These are phyloP conservation scores for Phytophthora sojae DNA, from an alignment of 352 stramenopile genomes.

Conservation along the genomic window DNA sequence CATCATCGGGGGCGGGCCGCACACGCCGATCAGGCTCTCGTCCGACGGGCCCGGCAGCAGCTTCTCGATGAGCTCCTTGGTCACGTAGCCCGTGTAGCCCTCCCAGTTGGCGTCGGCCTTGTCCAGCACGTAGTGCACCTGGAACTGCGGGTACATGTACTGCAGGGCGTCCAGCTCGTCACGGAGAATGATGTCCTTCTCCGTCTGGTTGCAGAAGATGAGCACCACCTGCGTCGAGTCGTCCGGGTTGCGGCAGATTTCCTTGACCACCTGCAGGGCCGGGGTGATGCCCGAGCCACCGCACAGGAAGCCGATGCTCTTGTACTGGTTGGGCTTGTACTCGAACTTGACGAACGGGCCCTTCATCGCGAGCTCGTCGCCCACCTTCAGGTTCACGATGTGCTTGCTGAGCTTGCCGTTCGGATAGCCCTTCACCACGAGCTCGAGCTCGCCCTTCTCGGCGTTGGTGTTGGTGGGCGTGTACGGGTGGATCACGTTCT, in stretches of 20 bases:
- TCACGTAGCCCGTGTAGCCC: slow-evolving; percentile 72
- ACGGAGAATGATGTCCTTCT: slow-evolving; percentile 87
- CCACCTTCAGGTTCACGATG: slow-evolving; percentile 76
- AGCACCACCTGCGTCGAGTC: slow-evolving; percentile 85
- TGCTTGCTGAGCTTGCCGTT: slow-evolving; percentile 86
- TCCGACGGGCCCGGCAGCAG: slow-evolving; percentile 68
- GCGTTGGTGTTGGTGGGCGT: slow-evolving; percentile 83
- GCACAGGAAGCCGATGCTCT: slow-evolving; percentile 79
- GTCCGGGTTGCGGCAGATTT: slow-evolving; percentile 78
- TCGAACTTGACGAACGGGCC: slow-evolving; percentile 88
- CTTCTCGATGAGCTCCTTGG: slow-evolving; percentile 71
- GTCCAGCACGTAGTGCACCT: slow-evolving; percentile 70
- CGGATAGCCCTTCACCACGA: slow-evolving; percentile 90
- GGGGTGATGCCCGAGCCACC: slow-evolving; percentile 88
- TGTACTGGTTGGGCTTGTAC: slow-evolving; percentile 87
- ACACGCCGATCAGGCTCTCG: slow-evolving; percentile 81
- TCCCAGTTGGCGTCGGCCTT: slow-evolving; percentile 56
- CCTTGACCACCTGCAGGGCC: slow-evolving; percentile 76
- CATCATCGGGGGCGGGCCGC: slow-evolving; percentile 88
- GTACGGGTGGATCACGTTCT: slow-evolving; percentile 82
- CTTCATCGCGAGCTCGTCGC: slow-evolving; percentile 88
- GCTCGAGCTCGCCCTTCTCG: slow-evolving; percentile 76
- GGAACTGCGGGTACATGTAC: slow-evolving; percentile 69
- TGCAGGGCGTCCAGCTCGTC: slow-evolving; percentile 76
- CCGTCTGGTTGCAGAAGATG: slow-evolving; percentile 84